Evolutionary conservation across 148 eudicot species (phyloP), one percentile per base, ranked within the genome.

Genomic region (Chenopodium quinoa): DNA sequence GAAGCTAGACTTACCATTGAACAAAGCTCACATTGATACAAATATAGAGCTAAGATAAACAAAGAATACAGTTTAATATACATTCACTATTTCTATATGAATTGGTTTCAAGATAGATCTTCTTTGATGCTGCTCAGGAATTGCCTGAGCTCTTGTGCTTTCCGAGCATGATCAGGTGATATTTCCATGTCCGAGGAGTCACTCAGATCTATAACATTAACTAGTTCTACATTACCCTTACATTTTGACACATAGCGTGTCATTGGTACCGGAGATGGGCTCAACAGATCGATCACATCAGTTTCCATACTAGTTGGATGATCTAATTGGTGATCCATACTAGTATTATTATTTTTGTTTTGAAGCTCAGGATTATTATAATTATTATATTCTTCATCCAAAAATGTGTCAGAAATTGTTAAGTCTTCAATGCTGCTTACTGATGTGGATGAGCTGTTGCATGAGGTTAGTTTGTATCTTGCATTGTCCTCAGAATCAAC

Each of bases 171-270:
- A 66, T 88, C 92, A 47, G 97, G 95, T 34, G 97, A 88, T 19
- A 77, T 76, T 31, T 95, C 98, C 29, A 74, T 84, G 75, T 94
- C 98, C 0, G 94, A 88, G 1, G 94, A 88, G 1, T 93, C 98
- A 73, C 93, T 88, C 85, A 93, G 79, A 75, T 91, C 95, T 62
- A 93, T 93, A 40, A 91, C 82, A 58, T 87, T 89, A 13, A 84
- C 80, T 73, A 70, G 81, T 73, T 85, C 84, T 23, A 67, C 70
- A 50, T 82, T 72, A 44, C 83, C 86, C 71, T 73, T 79, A 83
- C 84, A 79, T 67, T 83, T 93, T n/a, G 94, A 73, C 67, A 84
- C 85, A 27, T 44, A 58, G 52, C 71, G 84, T 56, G 68, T 31
- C 17, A 31, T 83, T 70, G 54, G n/a, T 8, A 25, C 80, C 16